A percentile compares a stretch with the other conserved stretches of the same genome.
These are phyloP conservation scores for Hyaloperonospora arabidopsidis DNA, from an alignment of 352 stramenopile species.

Conservation along the genomic window DNA sequence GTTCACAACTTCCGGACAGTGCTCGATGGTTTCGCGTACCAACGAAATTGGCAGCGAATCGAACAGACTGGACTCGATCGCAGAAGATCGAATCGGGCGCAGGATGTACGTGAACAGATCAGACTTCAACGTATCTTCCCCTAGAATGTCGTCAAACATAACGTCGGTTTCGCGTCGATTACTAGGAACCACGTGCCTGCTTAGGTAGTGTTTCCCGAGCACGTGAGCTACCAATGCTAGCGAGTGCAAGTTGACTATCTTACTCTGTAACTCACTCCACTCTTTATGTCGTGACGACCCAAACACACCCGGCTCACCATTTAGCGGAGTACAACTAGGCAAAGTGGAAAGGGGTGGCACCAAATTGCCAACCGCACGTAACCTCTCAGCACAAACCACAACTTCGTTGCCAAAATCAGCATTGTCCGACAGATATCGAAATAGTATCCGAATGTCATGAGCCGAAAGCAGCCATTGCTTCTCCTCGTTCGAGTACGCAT, in stretches of 20 bases:
- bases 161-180: background rate
- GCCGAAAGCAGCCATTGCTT: conserved; percentile 33
- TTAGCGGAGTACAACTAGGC: conserved; percentile 1
- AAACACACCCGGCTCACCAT: conserved; percentile 26
- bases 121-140: conserved; percentile 36
- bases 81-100: conserved; percentile 64
- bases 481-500: conserved; percentile 14
- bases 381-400: conserved; percentile 21
- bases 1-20: conserved; percentile 70
- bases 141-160: conserved; percentile 33
- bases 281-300: conserved; percentile 35
- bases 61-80: conserved; percentile 70
- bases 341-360: conserved; percentile 14
- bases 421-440: conserved; percentile 27
- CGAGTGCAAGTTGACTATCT: conserved; percentile 47
- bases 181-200: conserved; percentile 10
- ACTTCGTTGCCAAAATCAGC: conserved; percentile 28
- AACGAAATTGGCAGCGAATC: conserved; percentile 69
- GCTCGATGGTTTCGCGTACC: conserved; percentile 65
- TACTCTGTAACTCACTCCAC: conserved; percentile 52
- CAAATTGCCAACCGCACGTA: conserved; percentile 26
- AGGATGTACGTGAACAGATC: conserved; percentile 79
- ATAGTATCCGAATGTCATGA: conserved; percentile 33
- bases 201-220: conserved; percentile 50
- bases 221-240: conserved; percentile 51